phyloP scores from a whole-genome alignment of 1,139 yeast species.

The Protomyces pachydermus region DNA sequence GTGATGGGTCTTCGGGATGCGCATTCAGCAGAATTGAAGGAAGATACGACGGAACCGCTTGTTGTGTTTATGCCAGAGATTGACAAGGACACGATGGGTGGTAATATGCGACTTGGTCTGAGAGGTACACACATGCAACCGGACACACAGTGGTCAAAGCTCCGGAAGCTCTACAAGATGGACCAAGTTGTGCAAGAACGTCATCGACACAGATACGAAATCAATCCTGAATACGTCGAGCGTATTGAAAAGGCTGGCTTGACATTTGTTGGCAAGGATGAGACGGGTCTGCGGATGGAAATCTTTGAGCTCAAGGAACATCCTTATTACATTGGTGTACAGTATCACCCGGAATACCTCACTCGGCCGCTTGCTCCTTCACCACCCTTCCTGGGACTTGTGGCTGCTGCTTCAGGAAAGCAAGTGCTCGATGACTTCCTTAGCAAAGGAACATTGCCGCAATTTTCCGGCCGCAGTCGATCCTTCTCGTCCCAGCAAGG shows the following conservation, averaged over 20 bases:
- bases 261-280: slow-evolving; percentile 89
- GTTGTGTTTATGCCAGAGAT: slow-evolving; percentile 99
- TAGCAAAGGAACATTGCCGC: slow-evolving; percentile 12
- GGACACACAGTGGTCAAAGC: slow-evolving; percentile 62
- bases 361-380: slow-evolving; percentile 96
- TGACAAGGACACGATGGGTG: slow-evolving; percentile 92
- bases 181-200: slow-evolving; percentile 72
- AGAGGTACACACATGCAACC: slow-evolving; percentile 79
- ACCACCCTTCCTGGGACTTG: slow-evolving; percentile 90
- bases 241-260: slow-evolving; percentile 72
- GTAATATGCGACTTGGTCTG: slow-evolving; percentile 97
- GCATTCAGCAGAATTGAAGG: slow-evolving; percentile 80
- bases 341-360: slow-evolving; percentile 96
- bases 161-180: slow-evolving; percentile 77
- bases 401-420: slow-evolving; percentile 57
- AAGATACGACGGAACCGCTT: slow-evolving; percentile 61
- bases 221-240: slow-evolving; percentile 74
- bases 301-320: slow-evolving; percentile 74
- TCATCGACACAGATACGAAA: slow-evolving; percentile 98
- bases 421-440: slow-evolving; percentile 20
- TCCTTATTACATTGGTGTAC: slow-evolving; percentile 91
- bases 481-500: slow-evolving; percentile 5
- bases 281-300: slow-evolving; percentile 86
- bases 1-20: slow-evolving; percentile 65
- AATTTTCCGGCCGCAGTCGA: slow-evolving; percentile 19